These are phyloP conservation scores for Pseudopithomyces maydicus DNA, from an alignment of 2,329 filamentous ascomycete genomes.

Conservation along the genomic window DNA sequence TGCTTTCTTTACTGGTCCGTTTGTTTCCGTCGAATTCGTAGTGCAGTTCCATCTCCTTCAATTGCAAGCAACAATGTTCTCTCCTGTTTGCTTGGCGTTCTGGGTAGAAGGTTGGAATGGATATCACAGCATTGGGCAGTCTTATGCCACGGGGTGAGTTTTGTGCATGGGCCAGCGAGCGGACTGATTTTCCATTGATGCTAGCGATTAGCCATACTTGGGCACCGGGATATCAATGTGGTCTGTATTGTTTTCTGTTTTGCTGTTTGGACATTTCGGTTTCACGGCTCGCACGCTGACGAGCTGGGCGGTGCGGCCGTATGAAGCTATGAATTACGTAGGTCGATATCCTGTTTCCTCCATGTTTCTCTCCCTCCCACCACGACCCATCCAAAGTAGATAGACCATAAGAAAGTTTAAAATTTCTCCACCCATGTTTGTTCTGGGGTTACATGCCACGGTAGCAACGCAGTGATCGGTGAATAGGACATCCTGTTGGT, in stretches of 20 bases:
- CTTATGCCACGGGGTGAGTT: constrained; percentile 6
- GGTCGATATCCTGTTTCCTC: constrained; percentile 6
- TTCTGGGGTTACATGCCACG: neutral
- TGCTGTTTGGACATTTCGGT: neutral
- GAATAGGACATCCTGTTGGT: neutral
- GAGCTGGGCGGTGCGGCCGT: constrained; percentile 10
- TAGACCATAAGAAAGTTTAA: neutral
- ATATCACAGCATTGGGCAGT: constrained; percentile 4
- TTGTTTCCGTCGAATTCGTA: neutral
- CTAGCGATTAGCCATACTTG: neutral
- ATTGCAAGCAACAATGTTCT: neutral
- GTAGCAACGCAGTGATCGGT: constrained; percentile 3
- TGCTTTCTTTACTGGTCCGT: constrained; percentile 2
- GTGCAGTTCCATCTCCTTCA: neutral
- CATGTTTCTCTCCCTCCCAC: neutral
- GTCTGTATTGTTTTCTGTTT: neutral
- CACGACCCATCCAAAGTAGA: neutral
- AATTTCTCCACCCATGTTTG: neutral
- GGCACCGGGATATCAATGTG: constrained; percentile 16
- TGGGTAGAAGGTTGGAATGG: neutral
- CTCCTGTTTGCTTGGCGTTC: constrained; percentile 4
- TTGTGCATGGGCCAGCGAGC: constrained; percentile 1
- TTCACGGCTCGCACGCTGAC: constrained; percentile 12
- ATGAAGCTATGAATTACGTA: constrained; percentile 9
- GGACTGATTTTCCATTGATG: neutral